Conservation (phyloP, 139 green algal genomes). For the Asterochloris sp. region DNA sequence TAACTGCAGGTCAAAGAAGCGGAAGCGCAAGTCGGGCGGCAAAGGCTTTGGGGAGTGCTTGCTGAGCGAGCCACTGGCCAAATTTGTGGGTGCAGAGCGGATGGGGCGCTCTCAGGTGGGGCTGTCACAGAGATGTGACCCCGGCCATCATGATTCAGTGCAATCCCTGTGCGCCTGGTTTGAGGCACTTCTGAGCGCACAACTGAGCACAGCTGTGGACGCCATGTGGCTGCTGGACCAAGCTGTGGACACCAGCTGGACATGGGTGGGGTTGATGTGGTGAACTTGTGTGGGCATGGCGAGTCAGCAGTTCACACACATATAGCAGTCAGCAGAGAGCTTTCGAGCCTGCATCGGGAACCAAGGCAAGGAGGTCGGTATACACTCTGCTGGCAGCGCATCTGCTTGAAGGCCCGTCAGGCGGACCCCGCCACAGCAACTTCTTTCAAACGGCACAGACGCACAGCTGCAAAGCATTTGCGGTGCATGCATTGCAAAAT, state of each 20-base stretch:
- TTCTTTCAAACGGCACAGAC: no score
- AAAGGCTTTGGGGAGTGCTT: constrained; percentile 8
- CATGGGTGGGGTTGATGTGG: not conserved
- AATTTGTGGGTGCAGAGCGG: not conserved
- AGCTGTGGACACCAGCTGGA: not conserved
- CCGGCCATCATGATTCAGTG: not conserved
- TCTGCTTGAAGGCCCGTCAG: no score
- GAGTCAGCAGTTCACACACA: no score
- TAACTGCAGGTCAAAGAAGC: not conserved
- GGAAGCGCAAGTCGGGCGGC: not conserved
- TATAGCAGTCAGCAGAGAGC: no score
- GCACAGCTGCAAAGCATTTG: no score
- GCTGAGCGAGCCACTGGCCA: constrained; percentile 7
- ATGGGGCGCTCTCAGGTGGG: not conserved
- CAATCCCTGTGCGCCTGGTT: not conserved
- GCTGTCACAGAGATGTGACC: not conserved
- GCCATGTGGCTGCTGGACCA: not conserved
- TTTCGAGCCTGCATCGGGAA: no score
- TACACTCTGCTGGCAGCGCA: no score
- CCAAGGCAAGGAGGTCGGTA: no score
- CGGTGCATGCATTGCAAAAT: no score
- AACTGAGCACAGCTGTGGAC: not conserved
- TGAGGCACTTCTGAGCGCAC: not conserved
- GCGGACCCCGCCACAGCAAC: no score
- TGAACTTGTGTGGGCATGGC: no score